These are phyloP conservation scores for Atkinsonella hypoxylon DNA, from an alignment of 2,329 filamentous ascomycete species.

Conservation along the genomic window DNA sequence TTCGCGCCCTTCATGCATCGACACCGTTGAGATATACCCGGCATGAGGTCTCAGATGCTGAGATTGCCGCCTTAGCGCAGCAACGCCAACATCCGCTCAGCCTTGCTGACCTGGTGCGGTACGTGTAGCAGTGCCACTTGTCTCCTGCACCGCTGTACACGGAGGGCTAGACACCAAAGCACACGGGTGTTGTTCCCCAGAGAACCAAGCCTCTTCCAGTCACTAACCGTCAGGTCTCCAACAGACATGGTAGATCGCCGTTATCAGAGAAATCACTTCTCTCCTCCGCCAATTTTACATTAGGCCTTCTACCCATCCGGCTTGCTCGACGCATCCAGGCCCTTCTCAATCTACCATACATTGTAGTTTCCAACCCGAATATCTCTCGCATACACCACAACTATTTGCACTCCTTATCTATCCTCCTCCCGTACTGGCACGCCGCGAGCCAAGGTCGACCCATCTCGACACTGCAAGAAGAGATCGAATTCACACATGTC, in stretches of 20 bases:
- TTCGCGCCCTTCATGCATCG: not conserved
- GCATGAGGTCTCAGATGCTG: slow-evolving; percentile 49
- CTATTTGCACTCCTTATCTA: slow-evolving; percentile 86
- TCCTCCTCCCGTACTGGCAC: slow-evolving; percentile 65
- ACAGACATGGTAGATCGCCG: slow-evolving; percentile 66
- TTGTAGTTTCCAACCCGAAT: slow-evolving; percentile 95
- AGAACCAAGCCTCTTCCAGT: not conserved
- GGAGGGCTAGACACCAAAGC: too few relatives aligned
- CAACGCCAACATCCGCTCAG: slow-evolving; percentile 72
- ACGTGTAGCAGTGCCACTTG: slow-evolving; percentile 14
- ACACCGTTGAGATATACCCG: not conserved
- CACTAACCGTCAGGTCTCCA: not conserved
- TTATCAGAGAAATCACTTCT: slow-evolving; percentile 70
- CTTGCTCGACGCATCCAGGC: slow-evolving; percentile 91
- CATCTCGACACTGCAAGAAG: slow-evolving; percentile 60
- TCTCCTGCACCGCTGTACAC: too few relatives aligned
- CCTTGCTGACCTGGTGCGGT: slow-evolving; percentile 82
- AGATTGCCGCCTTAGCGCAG: slow-evolving; percentile 67
- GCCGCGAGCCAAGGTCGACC: slow-evolving; percentile 31
- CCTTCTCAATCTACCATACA: slow-evolving; percentile 86
- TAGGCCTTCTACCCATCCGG: slow-evolving; percentile 80
- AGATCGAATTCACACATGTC: slow-evolving; percentile 82
- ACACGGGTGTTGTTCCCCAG: too few relatives aligned
- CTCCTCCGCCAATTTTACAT: slow-evolving; percentile 88
- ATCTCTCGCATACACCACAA: slow-evolving; percentile 92